Conservation (phyloP, 169 alveolate species). For the Cryptosporidium canis region DNA sequence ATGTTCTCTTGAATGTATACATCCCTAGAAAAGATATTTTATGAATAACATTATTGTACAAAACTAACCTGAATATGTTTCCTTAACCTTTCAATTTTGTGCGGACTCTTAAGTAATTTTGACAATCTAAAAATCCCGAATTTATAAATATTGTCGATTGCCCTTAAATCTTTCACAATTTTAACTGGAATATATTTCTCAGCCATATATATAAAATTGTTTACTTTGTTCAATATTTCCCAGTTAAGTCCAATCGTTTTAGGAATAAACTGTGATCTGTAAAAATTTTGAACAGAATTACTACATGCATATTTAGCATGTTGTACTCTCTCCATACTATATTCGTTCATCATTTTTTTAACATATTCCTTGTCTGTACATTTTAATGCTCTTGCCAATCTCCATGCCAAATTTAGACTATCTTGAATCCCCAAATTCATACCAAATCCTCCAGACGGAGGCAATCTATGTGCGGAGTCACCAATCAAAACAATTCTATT, state of each 20-base stretch:
- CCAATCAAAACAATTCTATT: slow-evolving; percentile 85
- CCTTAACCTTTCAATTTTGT: background rate
- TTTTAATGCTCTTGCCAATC: slow-evolving; percentile 59
- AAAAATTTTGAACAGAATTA: slow-evolving; percentile 74
- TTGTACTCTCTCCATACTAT: background rate
- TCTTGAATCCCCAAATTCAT: slow-evolving; percentile 93
- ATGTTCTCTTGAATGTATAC: background rate
- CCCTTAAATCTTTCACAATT: background rate
- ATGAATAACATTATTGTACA: background rate
- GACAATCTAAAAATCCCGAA: background rate
- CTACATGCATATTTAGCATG: slow-evolving; percentile 47
- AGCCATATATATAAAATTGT: background rate
- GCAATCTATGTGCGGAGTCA: slow-evolving; percentile 92
- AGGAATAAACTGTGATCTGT: slow-evolving; percentile 72
- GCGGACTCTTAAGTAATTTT: background rate
- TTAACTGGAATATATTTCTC: background rate
- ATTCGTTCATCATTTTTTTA: background rate
- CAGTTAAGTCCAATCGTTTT: slow-evolving; percentile 73
- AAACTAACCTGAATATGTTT: background rate
- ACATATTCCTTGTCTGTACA: background rate
- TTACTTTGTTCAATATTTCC: background rate
- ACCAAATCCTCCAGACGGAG: slow-evolving; percentile 95
- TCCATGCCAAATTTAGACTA: slow-evolving; percentile 83
- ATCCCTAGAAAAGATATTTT: background rate
- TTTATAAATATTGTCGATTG: background rate